Base-by-base conservation (phyloP, 129 eudicot genomes). In the Flaveria ramosissima region DNA sequence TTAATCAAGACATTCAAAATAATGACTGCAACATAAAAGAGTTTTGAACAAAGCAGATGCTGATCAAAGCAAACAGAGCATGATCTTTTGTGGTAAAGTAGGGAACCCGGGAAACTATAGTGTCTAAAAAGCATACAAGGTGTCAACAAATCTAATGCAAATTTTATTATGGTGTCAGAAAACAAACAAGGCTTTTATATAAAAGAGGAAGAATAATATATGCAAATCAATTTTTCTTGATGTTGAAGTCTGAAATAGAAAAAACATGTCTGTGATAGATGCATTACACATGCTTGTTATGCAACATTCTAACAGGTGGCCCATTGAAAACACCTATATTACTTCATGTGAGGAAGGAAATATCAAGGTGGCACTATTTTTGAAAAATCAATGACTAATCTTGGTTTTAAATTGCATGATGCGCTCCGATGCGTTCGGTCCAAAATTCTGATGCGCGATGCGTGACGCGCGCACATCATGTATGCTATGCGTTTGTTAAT, bases 41-140 rank as follows among this genome's bases (percentile, higher is more conserved):
- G 74, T 69, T 77, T 26, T 24, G 52, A n/a, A 21, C 55, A 67
- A 21, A 63, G 67, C 55, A 41, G 55, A 53, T 51, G 66, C 19
- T 16, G 63, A 52, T 77, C 26, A 77, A 68, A 36, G 53, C 43
- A 77, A n/a, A 51, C 21, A 45, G 23, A 77, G 56, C 55, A 67
- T 67, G 43, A n/a, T 36, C 19, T 36, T 76, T 66, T 12, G 74
- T 51, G 66, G 53, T 77, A 61, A 57, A 57, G 68, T 73, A 73
- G 39, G 23, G 55, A 39, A 57, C 20, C 2, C 16, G 56, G n/a
- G 42, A 73, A 1, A 57, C 41, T 73, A 56, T 21, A 41, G 47
- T 0, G 3, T 72, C 39, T 3, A 36, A 52, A 30, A 30, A 72
- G 12, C 65, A 21, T 72, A 72, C 41, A 36, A 36, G 8, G 45